These are phyloP conservation scores for Trichoderma hamatum DNA, from an alignment of 2,329 filamentous ascomycete genomes.

Conservation along the genomic window DNA sequence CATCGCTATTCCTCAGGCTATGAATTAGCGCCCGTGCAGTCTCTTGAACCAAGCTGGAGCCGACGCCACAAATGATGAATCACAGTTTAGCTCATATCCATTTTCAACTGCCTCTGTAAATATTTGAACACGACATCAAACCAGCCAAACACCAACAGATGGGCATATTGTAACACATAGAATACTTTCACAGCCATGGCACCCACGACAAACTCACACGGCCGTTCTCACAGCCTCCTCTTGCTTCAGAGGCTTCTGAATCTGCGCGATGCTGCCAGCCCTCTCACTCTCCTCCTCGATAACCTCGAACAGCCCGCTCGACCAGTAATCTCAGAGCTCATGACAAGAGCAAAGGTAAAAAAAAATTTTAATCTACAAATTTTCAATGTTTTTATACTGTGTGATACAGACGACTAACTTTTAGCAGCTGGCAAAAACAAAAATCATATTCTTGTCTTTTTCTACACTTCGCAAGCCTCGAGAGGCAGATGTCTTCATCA, in stretches of 20 bases:
- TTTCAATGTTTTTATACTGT: background rate
- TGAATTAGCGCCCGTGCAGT: conserved; percentile 1
- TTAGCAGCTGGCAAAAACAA: conserved; percentile 60
- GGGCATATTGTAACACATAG: background rate
- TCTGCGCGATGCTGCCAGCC: conserved; percentile 76
- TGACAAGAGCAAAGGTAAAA: conserved; percentile 72
- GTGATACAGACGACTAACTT: background rate
- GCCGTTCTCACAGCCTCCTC: conserved; percentile 81
- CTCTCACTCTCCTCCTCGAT: conserved; percentile 84
- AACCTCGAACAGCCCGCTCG: conserved; percentile 78
- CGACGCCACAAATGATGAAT: background rate
- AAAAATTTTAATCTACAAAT: background rate
- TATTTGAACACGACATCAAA: background rate
- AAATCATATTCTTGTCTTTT: conserved; percentile 77
- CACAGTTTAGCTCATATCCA: background rate
- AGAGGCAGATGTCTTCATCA: conserved; percentile 69
- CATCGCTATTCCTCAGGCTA: background rate
- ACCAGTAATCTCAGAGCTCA: conserved; percentile 73
- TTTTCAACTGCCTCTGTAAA: background rate
- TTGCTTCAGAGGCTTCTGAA: conserved; percentile 81
- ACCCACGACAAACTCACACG: conserved; percentile 62
- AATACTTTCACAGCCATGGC: conserved; percentile 49
- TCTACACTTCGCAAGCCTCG: conserved; percentile 68
- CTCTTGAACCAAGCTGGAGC: conserved; percentile 1
- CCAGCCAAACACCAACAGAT: background rate